phyloP scores from a whole-genome alignment of 164 flowering plant species.

The Vitis riparia region DNA sequence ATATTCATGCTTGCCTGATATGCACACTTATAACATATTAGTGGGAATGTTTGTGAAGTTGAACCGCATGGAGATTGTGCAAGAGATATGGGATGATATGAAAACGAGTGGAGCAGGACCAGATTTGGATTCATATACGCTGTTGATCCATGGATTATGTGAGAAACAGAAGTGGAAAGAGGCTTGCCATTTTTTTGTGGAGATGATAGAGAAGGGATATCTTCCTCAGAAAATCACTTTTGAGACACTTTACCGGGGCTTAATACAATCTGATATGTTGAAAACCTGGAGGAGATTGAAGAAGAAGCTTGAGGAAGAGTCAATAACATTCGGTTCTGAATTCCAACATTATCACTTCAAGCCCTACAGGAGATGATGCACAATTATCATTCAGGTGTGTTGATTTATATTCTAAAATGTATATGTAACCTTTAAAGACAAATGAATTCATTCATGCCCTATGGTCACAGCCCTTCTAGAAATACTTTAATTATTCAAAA shows the following conservation, averaged over 20 bases:
- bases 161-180: conserved; percentile 74
- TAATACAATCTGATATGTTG: conserved; percentile 86
- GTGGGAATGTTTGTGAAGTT: conserved; percentile 62
- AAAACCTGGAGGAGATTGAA: conserved; percentile 96
- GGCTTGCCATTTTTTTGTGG: conserved; percentile 79
- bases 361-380: conserved; percentile 74
- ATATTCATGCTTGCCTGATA: conserved; percentile 39
- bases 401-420: no score
- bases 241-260: conserved; percentile 80
- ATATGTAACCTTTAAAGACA: no score
- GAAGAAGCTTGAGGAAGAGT: conserved; percentile 89
- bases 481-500: no score
- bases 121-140: conserved; percentile 87
- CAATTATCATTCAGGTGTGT: background rate
- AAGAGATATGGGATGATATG: conserved; percentile 84
- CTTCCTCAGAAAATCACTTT: conserved; percentile 90
- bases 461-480: no score
- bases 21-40: conserved; percentile 72
- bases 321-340: conserved; percentile 74
- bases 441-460: no score
- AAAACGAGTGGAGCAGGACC: conserved; percentile 63
- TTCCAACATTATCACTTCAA: conserved; percentile 67
- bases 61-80: conserved; percentile 51
- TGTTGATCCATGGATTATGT: conserved; percentile 81
- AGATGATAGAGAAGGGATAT: conserved; percentile 95